Evolutionary conservation across 768 basidiomycete species (phyloP).

Genomic region (Mycena rosella): DNA sequence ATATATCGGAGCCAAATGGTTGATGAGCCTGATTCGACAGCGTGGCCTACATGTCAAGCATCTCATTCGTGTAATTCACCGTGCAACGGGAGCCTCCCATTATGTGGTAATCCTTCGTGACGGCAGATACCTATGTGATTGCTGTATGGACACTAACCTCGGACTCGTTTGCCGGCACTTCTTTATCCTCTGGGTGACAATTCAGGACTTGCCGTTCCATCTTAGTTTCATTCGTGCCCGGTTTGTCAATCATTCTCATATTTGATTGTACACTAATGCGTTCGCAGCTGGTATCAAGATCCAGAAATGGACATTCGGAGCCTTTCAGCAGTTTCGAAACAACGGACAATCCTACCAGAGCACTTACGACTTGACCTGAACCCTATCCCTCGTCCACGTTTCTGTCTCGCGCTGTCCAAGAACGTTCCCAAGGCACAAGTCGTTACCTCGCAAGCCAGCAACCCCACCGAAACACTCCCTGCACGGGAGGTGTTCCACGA

Average conservation of each 20-base stretch:
- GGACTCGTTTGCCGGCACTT: slow-evolving; percentile 7
- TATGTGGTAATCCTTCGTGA: slow-evolving; percentile 3
- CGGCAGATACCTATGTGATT: slow-evolving; percentile 11
- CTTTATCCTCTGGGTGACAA: not conserved
- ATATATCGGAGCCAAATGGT: not conserved
- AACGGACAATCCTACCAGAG: not conserved
- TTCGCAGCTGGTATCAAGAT: slow-evolving; percentile 12
- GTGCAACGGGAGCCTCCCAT: not conserved
- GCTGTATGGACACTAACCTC: slow-evolving; percentile 6
- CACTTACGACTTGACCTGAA: not conserved
- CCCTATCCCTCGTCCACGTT: not conserved
- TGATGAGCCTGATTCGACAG: not conserved
- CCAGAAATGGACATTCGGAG: not conserved
- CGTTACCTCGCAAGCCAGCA: not conserved
- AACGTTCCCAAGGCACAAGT: not conserved
- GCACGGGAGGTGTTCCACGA: slow-evolving; percentile 13
- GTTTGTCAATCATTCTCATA: not conserved
- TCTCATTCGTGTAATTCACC: not conserved
- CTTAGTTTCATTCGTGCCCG: not conserved
- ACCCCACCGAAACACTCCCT: slow-evolving; percentile 4
- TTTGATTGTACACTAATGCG: too few species aligned
- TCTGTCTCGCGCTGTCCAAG: not conserved
- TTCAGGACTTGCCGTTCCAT: slow-evolving; percentile 2
- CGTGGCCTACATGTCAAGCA: not conserved
- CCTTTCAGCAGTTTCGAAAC: slow-evolving; percentile 2